Base-by-base conservation (phyloP, 129 eudicot genomes). In the Apium graveolens region DNA sequence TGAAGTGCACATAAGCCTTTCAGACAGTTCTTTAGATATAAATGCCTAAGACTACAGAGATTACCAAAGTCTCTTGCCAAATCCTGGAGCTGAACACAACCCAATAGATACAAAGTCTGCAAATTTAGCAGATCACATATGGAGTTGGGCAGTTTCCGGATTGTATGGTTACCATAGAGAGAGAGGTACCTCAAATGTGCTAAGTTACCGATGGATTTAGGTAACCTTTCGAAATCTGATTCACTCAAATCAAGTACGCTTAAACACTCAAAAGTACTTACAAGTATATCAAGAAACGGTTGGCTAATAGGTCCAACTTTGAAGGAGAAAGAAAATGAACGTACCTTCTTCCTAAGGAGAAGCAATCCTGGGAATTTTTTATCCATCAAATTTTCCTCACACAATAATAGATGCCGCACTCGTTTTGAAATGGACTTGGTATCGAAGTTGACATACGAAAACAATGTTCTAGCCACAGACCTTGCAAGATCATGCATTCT, bases 401-500 rank as follows among this genome's bases (percentile, higher is more conserved):
- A 57, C 26, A 78, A 79, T 34, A 78, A 43, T 10, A 86, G 76
- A 74, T 86, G 86, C 2, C 75, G 86, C 29, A 53, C 70, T 31
- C 79, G 78, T 60, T 44, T 76, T 41, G 60, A 27, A 72, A 78
- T 73, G 39, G 31, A 41, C 71, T 75, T 66, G 66, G 76, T 24
- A 31, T 63, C 66, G 13, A 16, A 74, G 51, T 45, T 74, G 13
- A 70, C 76, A 62, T 65, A 63, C 31, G 71, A 80, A 76, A 45
- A 53, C 81, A 75, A 74, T 63, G 48, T 49, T 16, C 80, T 51
- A 3, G 86, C 77, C 51, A 87, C 80, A 27, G 74, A 70, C 21
- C 35, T 76, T 3, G 86, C 87, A 24, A 87, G 73, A 73, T 85
- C 91, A 26, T 87, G 77, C 83, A 87, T 85, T 79, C 65, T 53